Percentiles rank a stretch among this genome's conserved stretches.
These are phyloP conservation scores for Nicotiana otophora DNA, from an alignment of 257 asterid genomes.

Conservation along the genomic window DNA sequence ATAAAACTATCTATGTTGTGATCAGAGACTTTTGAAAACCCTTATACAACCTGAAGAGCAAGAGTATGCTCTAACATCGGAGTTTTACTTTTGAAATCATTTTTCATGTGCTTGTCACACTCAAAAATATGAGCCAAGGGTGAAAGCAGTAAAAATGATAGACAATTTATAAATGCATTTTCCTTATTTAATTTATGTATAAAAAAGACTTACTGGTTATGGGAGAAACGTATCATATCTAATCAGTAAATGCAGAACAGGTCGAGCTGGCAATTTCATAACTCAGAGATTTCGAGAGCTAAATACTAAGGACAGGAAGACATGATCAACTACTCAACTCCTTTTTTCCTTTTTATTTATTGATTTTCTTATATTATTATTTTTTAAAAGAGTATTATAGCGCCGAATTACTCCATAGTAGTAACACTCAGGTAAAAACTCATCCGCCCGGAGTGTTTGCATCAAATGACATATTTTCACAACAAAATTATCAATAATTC, in stretches of 20 bases:
- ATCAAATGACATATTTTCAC: no score
- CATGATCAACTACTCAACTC: background rate
- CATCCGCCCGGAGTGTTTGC: no score
- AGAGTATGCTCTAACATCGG: background rate
- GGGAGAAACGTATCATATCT: background rate
- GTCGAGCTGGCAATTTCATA: no score
- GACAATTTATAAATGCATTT: background rate
- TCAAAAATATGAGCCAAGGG: background rate
- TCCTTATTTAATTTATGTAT: no score
- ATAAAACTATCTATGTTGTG: background rate
- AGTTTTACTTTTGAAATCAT: background rate
- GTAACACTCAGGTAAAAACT: no score
- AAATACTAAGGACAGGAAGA: no score
- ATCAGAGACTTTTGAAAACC: background rate
- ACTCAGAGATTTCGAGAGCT: background rate
- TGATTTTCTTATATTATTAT: background rate
- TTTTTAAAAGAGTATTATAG: background rate
- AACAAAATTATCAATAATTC: no score
- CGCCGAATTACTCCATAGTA: no score
- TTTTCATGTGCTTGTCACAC: background rate
- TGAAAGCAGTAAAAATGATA: background rate
- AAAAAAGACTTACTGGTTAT: background rate
- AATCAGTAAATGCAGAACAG: background rate
- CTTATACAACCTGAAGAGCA: background rate
- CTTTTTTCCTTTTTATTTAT: background rate